Percentiles rank a stretch among this genome's conserved stretches.
Conservation (phyloP, 1,284 basidiomycete genomes). For the Hymenochaete sp. region DNA sequence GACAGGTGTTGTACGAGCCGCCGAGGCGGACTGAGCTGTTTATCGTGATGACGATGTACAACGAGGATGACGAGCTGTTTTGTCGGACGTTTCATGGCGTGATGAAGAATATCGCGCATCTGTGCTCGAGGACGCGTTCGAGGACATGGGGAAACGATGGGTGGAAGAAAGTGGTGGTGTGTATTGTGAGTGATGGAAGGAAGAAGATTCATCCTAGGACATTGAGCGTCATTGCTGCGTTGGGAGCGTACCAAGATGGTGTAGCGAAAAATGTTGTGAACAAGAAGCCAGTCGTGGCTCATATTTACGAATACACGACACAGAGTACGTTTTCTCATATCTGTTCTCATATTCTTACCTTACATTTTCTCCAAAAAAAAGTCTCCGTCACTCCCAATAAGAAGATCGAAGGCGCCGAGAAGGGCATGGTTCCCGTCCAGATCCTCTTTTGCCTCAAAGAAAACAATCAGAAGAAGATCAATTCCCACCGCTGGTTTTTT, state of each 20-base stretch:
- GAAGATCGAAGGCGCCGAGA: constrained; percentile 77
- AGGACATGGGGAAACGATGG: constrained; percentile 96
- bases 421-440: constrained; percentile 80
- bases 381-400: constrained; percentile 76
- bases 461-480: constrained; percentile 89
- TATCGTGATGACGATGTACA: constrained; percentile 77
- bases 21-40: constrained; percentile 76
- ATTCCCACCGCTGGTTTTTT: constrained; percentile 92
- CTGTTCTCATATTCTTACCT: background rate
- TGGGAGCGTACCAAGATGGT: constrained; percentile 82
- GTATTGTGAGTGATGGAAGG: constrained; percentile 43
- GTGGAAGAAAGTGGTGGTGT: constrained; percentile 86
- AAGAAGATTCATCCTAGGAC: constrained; percentile 83
- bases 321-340: constrained; percentile 48
- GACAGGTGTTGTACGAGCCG: constrained; percentile 78
- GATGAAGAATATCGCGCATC: constrained; percentile 78
- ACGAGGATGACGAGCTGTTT: constrained; percentile 70
- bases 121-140: constrained; percentile 74
- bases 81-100: constrained; percentile 88
- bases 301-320: constrained; percentile 93
- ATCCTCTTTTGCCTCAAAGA: constrained; percentile 94
- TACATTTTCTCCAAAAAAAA: constrained; percentile 32
- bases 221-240: constrained; percentile 76
- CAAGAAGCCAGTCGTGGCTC: constrained; percentile 78
- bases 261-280: constrained; percentile 91